Base-by-base conservation (phyloP, 176 grass and related monocot species). In the Carex pumila region DNA sequence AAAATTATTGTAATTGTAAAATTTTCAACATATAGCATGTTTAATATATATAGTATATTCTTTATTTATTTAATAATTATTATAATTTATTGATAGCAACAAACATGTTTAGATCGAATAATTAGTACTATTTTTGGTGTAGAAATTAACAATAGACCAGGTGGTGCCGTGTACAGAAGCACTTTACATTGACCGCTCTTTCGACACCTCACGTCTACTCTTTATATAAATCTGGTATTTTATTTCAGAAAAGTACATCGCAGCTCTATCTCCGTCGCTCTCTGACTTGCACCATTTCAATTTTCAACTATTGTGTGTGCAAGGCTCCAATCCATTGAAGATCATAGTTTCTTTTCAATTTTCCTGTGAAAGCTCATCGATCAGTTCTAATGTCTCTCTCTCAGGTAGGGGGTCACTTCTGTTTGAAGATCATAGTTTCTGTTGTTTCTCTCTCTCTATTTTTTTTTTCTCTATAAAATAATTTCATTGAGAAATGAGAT, bases 341-440 rank as follows among this genome's bases (percentile, higher is more conserved):
- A 77, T 56, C 22, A 25, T 77, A 19, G 5, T 32, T 50, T 52
- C 19, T 65, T n/a, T 66, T 82, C 80, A 49, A 7, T 65, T 19
- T 22, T 62, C 9, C 47, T 50, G 47, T 15, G 80, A 77, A 63
- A 63, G 8, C 5, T 36, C 45, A 31, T 21, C 3, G 14, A 14
- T 71, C 37, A 71, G 31, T 3, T 10, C 6, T 56, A 12, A 89
- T 94, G 85, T 84, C 65, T 41, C 66, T 90, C 84, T 87, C 92
- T 64, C 85, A 94, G 92, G 87, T 91, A 79, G 17, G 52, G 25
- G 34, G 14, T 22, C 61, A 60, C 21, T 63, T 84, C 43, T 58
- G 65, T 3, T 75, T 9, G 0, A 25, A 36, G 34, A 36, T 36
- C 34, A 36, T 36, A 36, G 34, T 36, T 36, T 36, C 2, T 36